phyloP scores from a whole-genome alignment of 2,329 filamentous ascomycete species.

The Blumeria hordei region DNA sequence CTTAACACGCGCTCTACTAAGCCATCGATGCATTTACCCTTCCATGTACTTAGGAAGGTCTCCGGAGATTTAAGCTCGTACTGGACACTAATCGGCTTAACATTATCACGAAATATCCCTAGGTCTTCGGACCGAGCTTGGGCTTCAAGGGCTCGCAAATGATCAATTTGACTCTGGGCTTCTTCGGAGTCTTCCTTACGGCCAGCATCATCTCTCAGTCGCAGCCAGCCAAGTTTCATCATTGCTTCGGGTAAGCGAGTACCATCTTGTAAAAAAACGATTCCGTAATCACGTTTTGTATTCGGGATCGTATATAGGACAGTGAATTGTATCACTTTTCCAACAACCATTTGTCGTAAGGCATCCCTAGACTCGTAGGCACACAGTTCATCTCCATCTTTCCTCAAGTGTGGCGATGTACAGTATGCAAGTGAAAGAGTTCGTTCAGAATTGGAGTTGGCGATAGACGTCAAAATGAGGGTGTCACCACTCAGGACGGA shows the following conservation, averaged over 20 bases:
- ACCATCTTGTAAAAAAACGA: conserved; percentile 52
- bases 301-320: conserved; percentile 73
- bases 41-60: conserved; percentile 55
- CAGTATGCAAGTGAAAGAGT: conserved; percentile 82
- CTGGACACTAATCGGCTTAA: conserved; percentile 44
- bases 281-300: conserved; percentile 70
- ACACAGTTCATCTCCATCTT: conserved; percentile 78
- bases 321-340: conserved; percentile 67
- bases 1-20: conserved; percentile 79
- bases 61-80: conserved; percentile 62
- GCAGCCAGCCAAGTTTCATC: conserved; percentile 75
- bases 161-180: conserved; percentile 45
- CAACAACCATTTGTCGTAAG: conserved; percentile 60
- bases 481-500: conserved; percentile 87
- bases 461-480: conserved; percentile 56
- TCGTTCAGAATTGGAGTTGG: conserved; percentile 62
- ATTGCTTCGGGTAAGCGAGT: conserved; percentile 57
- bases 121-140: conserved; percentile 56
- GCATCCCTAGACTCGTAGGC: conserved; percentile 91
- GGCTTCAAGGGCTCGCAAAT: conserved; percentile 51
- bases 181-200: conserved; percentile 73
- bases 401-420: conserved; percentile 60
- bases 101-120: conserved; percentile 53
- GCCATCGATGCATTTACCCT: conserved; percentile 62
- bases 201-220: conserved; percentile 81